phyloP scores from a whole-genome alignment of 257 asterid species.

The Przewalskia tangutica region DNA sequence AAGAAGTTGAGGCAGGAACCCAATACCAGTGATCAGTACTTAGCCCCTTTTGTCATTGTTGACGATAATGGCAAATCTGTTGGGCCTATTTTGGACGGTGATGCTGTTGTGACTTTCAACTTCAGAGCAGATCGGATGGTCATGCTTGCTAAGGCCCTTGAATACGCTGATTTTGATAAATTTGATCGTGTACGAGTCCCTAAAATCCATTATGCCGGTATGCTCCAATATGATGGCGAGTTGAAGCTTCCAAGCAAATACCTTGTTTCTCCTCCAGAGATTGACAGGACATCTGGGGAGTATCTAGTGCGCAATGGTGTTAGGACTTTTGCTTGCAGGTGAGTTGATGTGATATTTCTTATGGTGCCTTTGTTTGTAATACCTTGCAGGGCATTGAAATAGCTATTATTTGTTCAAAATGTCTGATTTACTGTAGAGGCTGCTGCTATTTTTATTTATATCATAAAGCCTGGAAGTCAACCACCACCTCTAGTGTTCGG shows the following conservation, averaged over 20 bases:
- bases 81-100: conserved; percentile 92
- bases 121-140: conserved; percentile 99
- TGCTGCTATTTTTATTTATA: background rate
- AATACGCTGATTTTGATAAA: conserved; percentile 67
- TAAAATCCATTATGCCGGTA: conserved; percentile 80
- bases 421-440: background rate
- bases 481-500: background rate
- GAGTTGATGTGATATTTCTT: background rate
- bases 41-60: conserved; percentile 89
- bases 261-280: conserved; percentile 95
- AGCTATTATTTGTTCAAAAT: background rate
- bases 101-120: conserved; percentile 88
- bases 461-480: background rate
- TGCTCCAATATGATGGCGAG: conserved; percentile 99
- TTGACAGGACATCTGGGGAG: conserved; percentile 97
- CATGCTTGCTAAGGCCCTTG: conserved; percentile 90
- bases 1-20: conserved; percentile 79
- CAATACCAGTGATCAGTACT: conserved; percentile 54
- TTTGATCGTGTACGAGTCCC: conserved; percentile 82
- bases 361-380: background rate
- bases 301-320: conserved; percentile 71
- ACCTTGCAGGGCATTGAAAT: background rate
- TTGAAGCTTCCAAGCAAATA: conserved; percentile 79
- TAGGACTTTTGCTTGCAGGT: conserved; percentile 96
- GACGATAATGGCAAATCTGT: conserved; percentile 78